Conservation (phyloP, 2,329 filamentous ascomycete genomes). For the Cercospora zeina region DNA sequence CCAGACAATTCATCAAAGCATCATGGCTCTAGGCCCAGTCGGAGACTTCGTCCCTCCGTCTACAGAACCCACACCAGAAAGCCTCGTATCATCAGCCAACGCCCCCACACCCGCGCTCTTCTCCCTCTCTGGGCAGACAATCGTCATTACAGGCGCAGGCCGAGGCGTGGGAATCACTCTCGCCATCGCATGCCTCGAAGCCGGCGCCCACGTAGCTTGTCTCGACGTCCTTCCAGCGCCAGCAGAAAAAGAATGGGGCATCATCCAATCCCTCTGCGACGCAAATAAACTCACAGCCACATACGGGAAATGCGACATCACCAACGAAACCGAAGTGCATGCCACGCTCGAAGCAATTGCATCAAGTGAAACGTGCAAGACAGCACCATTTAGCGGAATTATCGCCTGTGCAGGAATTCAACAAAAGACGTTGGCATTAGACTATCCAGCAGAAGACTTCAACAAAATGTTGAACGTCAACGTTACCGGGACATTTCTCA, state of each 20-base stretch:
- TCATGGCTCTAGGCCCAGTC: constrained; percentile 32
- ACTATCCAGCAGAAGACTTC: constrained; percentile 40
- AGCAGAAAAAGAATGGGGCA: constrained; percentile 59
- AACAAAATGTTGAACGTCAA: constrained; percentile 44
- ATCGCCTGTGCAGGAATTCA: constrained; percentile 36
- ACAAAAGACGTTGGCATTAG: constrained; percentile 35
- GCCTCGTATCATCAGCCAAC: constrained; percentile 29
- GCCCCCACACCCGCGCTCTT: constrained; percentile 31
- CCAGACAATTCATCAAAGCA: background rate
- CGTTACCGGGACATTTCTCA: constrained; percentile 42
- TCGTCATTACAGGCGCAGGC: constrained; percentile 37
- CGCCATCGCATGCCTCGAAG: constrained; percentile 36
- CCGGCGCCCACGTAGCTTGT: constrained; percentile 36
- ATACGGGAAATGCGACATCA: constrained; percentile 76
- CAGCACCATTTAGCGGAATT: constrained; percentile 61
- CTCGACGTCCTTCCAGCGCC: constrained; percentile 52
- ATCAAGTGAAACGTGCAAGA: constrained; percentile 63
- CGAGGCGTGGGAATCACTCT: constrained; percentile 38
- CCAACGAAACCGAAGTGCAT: constrained; percentile 57
- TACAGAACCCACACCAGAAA: constrained; percentile 30
- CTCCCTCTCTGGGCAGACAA: constrained; percentile 30
- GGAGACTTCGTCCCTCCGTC: constrained; percentile 30
- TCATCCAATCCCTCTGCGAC: constrained; percentile 60
- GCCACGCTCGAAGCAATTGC: constrained; percentile 62
- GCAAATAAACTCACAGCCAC: constrained; percentile 64